Evolutionary conservation across 192 early-diverging fungal genomes (phyloP), one percentile per base, ranked within the genome.

Genomic region (Coemansia sp.): DNA sequence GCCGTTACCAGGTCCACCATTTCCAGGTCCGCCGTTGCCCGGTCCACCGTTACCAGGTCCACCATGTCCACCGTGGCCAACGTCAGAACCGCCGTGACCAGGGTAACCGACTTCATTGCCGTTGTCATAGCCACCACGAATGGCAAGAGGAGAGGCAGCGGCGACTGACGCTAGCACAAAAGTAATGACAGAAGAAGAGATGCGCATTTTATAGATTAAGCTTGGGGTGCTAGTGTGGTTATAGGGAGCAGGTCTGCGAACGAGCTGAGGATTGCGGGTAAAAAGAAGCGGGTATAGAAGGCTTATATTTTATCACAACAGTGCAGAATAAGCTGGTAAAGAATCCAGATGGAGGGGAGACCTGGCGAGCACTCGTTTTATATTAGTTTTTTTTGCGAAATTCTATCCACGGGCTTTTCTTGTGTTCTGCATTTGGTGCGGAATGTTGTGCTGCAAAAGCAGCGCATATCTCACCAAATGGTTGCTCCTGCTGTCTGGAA

Each of bases 101-200:
- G 52, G 52, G 7, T 54, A 25, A 15, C 52, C 52, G 15, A 23
- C 52, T 4, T 53, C 22, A 21, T 2, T 11, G 15, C 22, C 22
- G 15, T 53, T 25, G 20, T 4, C 51, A 53, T 53, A 53, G 20
- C 20, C 51, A 53, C 51, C 51, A 28, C 28, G 52, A 8, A 28
- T 25, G 2, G 28, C 1, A 57, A 20, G 19, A 49, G 72, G 72
- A 14, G 62, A 64, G 3, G 72, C 72, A 20, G 60, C 72, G 17
- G 66, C 72, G 21, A 68, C 36, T 4, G 72, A 64, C 2, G 66
- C 66, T 25, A 74, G 37, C 20, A 57, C 67, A 42, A 68, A 50
- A 19, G 62, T 61, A 28, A 63, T 21, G 25, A 57, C 57, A 36
- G 72, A 68, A 48, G 72, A 74, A 28, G 66, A 69, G 37, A 74